Percentiles rank a stretch among this genome's conserved stretches.
These are phyloP conservation scores for Ustilago trichophora DNA, from an alignment of 1,284 basidiomycete genomes.

Conservation along the genomic window DNA sequence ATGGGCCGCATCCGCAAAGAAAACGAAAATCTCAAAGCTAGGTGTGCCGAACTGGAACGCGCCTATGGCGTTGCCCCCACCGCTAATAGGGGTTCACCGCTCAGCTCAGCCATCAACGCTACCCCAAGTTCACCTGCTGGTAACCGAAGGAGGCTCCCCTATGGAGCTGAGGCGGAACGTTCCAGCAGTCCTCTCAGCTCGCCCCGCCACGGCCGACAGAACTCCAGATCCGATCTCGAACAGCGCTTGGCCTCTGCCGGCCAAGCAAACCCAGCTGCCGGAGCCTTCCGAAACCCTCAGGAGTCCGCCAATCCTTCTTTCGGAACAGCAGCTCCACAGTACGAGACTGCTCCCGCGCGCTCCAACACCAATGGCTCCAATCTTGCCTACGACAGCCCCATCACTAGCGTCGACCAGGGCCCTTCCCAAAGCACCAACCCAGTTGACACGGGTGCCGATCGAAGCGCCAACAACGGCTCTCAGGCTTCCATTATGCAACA, in stretches of 20 bases:
- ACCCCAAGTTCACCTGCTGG: constrained; percentile 34
- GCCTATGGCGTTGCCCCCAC: constrained; percentile 8
- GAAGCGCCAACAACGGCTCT: constrained; percentile 4
- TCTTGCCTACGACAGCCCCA: constrained; percentile 21
- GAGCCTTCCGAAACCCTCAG: neutral
- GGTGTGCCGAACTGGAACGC: constrained; percentile 32
- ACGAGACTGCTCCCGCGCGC: constrained; percentile 3
- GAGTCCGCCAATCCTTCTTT: neutral
- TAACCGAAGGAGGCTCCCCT: constrained; percentile 30
- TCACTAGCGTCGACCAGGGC: constrained; percentile 37
- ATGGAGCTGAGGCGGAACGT: constrained; percentile 18
- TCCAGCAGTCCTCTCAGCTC: constrained; percentile 39
- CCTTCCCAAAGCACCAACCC: constrained; percentile 25
- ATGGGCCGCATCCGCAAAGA: constrained; percentile 59
- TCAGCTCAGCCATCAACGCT: constrained; percentile 9
- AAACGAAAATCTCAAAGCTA: constrained; percentile 56
- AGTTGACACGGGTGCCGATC: constrained; percentile 21
- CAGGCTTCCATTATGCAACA: constrained; percentile 59
- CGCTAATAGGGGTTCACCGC: constrained; percentile 19
- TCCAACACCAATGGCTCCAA: constrained; percentile 15
- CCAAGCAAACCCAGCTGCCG: neutral
- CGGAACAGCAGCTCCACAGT: constrained; percentile 1
- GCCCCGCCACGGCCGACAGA: constrained; percentile 27
- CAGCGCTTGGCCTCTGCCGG: constrained; percentile 13
- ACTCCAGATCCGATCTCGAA: constrained; percentile 24